phyloP scores from a whole-genome alignment of 768 basidiomycete species.

The Clitopilus passeckerianus region DNA sequence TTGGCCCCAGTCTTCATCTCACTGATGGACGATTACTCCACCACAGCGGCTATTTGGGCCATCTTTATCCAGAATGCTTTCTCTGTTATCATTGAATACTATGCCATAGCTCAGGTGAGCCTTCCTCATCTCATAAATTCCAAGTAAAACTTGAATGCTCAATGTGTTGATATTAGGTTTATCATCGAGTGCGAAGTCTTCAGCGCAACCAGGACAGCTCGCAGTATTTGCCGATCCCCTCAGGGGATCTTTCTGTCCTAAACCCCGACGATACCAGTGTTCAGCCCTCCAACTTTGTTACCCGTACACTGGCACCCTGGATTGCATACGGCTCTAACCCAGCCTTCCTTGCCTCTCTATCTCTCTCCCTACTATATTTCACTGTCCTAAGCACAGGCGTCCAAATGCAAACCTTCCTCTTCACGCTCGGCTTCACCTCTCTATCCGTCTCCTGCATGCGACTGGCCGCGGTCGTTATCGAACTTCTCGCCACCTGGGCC shows the following conservation, averaged over 20 bases:
- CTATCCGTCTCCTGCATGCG: constrained; percentile 16
- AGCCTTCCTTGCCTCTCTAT: constrained; percentile 17
- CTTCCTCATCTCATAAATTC: not conserved
- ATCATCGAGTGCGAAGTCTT: not conserved
- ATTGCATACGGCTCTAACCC: not conserved
- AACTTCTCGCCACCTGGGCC: constrained; percentile 22
- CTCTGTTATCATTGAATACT: constrained; percentile 18
- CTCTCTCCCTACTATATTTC: constrained; percentile 21
- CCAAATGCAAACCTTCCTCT: constrained; percentile 22
- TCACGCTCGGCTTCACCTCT: constrained; percentile 17
- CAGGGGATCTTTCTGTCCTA: not conserved
- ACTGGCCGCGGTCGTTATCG: constrained; percentile 15
- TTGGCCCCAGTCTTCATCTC: constrained; percentile 18
- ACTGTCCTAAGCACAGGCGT: constrained; percentile 22
- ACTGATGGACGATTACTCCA: constrained; percentile 18
- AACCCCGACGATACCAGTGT: not conserved
- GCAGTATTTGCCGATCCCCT: not conserved
- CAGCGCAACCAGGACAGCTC: not conserved
- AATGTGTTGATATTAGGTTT: not conserved
- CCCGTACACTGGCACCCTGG: not conserved
- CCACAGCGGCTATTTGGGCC: constrained; percentile 11
- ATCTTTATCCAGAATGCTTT: constrained; percentile 12
- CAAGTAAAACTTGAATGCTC: not conserved
- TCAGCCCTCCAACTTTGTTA: not conserved
- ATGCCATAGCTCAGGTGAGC: constrained; percentile 18